A percentile compares a stretch with the other conserved stretches of the same genome.
phyloP scores from a whole-genome alignment of 1,139 yeast genomes.

The Geotrichum bryndzae region DNA sequence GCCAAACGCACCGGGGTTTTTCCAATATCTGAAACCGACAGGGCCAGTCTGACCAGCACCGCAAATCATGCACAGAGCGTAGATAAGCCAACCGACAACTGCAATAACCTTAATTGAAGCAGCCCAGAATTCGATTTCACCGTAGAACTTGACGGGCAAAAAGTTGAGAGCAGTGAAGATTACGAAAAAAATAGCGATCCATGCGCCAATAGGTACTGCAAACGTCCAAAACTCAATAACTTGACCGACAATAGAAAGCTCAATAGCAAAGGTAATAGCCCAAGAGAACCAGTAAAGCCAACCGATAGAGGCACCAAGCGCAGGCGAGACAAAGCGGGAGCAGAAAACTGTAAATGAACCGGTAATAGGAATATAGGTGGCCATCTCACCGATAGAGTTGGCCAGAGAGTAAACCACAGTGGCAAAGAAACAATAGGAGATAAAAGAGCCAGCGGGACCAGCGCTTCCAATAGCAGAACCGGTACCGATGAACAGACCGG shows the following conservation, averaged over 20 bases:
- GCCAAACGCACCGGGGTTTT: slow-evolving; percentile 31
- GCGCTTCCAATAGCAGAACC: slow-evolving; percentile 49
- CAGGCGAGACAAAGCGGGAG: slow-evolving; percentile 52
- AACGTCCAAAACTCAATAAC: slow-evolving; percentile 57
- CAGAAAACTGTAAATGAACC: slow-evolving; percentile 62
- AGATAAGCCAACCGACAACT: slow-evolving; percentile 48
- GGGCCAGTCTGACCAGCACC: slow-evolving; percentile 54
- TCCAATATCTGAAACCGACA: slow-evolving; percentile 49
- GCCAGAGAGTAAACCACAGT: slow-evolving; percentile 49
- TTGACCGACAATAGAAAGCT: slow-evolving; percentile 53
- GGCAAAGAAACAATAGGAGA: slow-evolving; percentile 47
- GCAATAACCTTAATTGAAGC: slow-evolving; percentile 55
- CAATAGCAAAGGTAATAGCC: slow-evolving; percentile 57
- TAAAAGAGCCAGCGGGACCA: slow-evolving; percentile 50
- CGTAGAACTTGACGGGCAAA: slow-evolving; percentile 51
- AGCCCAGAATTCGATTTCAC: slow-evolving; percentile 63
- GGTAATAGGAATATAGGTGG: slow-evolving; percentile 52
- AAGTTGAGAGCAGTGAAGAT: slow-evolving; percentile 48
- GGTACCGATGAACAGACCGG: slow-evolving; percentile 52
- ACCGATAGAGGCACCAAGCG: slow-evolving; percentile 58
- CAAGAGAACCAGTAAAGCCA: slow-evolving; percentile 63
- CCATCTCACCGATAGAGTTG: slow-evolving; percentile 59
- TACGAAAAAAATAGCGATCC: slow-evolving; percentile 56
- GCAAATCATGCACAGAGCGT: slow-evolving; percentile 52
- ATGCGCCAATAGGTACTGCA: slow-evolving; percentile 51